phyloP scores from a whole-genome alignment of 164 flowering plant genomes.

The Paratinospora sagittata region DNA sequence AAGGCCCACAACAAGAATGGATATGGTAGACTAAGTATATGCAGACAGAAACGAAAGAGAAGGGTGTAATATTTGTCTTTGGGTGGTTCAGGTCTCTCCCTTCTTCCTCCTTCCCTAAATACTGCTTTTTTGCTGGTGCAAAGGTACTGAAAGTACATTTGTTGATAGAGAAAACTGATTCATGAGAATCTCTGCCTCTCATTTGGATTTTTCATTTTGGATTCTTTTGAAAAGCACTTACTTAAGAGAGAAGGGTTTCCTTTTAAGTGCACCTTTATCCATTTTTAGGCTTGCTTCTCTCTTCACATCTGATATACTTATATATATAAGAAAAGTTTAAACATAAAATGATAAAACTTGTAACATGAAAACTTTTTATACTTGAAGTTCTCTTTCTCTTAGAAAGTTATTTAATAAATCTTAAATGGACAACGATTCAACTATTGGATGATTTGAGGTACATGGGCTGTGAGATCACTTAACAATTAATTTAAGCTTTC shows the following conservation, averaged over 20 bases:
- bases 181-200: slow-evolving; percentile 5
- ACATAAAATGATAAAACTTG: neutral
- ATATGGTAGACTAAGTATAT: neutral
- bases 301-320: neutral
- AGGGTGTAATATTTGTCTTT: neutral
- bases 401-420: no score
- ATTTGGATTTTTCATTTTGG: slow-evolving; percentile 6
- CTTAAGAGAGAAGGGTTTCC: neutral
- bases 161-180: neutral
- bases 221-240: neutral
- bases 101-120: slow-evolving; percentile 2
- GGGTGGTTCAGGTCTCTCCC: slow-evolving; percentile 1
- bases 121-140: slow-evolving; percentile 4
- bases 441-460: no score
- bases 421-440: no score
- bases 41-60: neutral
- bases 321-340: neutral
- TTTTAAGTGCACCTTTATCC: neutral
- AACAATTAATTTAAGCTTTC: no score
- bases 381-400: no score
- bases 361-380: neutral
- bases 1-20: neutral
- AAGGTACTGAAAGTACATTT: neutral
- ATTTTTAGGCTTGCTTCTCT: neutral
- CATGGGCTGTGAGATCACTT: no score